Evolutionary conservation across 306 rosid genomes (phyloP).

Genomic region (Gynostemma pentaphyllum): DNA sequence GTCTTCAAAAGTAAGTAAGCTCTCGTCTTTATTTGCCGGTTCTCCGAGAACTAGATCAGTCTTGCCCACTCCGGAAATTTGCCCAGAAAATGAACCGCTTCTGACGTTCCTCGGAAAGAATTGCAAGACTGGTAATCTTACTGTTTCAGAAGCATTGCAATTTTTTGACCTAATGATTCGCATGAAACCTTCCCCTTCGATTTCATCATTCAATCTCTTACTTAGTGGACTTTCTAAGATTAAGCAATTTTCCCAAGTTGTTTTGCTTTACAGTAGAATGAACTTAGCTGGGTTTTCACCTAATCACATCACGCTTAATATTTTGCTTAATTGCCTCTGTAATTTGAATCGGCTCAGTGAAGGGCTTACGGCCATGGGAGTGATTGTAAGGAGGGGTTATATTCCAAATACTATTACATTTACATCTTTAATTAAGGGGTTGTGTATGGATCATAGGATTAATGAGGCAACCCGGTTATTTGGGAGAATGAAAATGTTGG

Average conservation of each 20-base stretch:
- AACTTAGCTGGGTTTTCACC: conserved; percentile 13
- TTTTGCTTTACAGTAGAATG: conserved; percentile 15
- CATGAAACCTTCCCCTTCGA: conserved; percentile 21
- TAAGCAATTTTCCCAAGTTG: conserved; percentile 23
- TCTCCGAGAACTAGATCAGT: too few relatives aligned
- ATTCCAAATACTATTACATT: conserved; percentile 19
- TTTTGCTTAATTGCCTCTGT: conserved; percentile 32
- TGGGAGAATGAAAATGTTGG: conserved; percentile 20
- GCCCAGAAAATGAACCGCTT: conserved; percentile 1
- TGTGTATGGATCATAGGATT: conserved; percentile 30
- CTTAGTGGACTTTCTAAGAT: conserved; percentile 25
- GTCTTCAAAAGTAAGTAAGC: too few relatives aligned
- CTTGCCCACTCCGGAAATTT: not conserved
- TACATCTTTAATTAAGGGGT: conserved; percentile 28
- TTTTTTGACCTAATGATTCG: conserved; percentile 23
- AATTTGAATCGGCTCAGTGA: conserved; percentile 17
- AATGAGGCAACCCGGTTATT: conserved; percentile 20
- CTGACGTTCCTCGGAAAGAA: conserved; percentile 16
- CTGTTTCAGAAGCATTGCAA: conserved; percentile 14
- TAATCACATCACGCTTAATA: conserved; percentile 15
- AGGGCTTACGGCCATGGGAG: conserved; percentile 24
- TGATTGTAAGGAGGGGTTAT: conserved; percentile 23
- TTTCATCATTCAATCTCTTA: conserved; percentile 27
- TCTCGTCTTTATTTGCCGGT: too few relatives aligned
- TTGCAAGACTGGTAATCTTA: conserved; percentile 18